phyloP scores from a whole-genome alignment of 2,329 filamentous ascomycete genomes.

The Akanthomyces uredinophilus region DNA sequence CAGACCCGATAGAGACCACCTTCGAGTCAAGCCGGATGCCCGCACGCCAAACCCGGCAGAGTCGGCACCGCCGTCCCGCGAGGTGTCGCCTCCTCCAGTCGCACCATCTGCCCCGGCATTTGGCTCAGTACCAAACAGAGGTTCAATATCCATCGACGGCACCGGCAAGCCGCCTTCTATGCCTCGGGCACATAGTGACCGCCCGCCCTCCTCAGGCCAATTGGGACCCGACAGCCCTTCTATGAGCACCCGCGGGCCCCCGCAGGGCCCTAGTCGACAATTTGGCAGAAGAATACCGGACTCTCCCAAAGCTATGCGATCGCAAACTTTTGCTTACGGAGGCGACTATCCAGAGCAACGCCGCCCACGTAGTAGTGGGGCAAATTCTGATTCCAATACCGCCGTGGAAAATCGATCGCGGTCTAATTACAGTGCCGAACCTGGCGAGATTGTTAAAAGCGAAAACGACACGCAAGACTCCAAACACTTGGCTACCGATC shows the following conservation, averaged over 20 bases:
- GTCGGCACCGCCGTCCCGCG: slow-evolving; percentile 40
- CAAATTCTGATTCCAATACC: slow-evolving; percentile 38
- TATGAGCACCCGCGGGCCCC: slow-evolving; percentile 26
- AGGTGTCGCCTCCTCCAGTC: slow-evolving; percentile 52
- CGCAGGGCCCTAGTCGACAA: background rate
- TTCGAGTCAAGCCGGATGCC: slow-evolving; percentile 45
- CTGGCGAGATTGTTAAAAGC: slow-evolving; percentile 41
- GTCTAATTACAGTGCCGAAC: slow-evolving; percentile 39
- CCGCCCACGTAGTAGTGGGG: slow-evolving; percentile 50
- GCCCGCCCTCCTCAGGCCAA: slow-evolving; percentile 15
- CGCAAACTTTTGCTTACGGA: slow-evolving; percentile 43
- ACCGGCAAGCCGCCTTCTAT: slow-evolving; percentile 47
- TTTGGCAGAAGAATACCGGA: slow-evolving; percentile 44
- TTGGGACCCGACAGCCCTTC: slow-evolving; percentile 39
- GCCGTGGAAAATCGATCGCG: slow-evolving; percentile 32
- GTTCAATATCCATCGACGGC: slow-evolving; percentile 26
- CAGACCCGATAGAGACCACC: slow-evolving; percentile 39
- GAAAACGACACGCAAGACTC: slow-evolving; percentile 32
- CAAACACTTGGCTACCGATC: background rate
- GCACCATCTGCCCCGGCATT: slow-evolving; percentile 55
- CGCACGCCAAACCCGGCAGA: slow-evolving; percentile 46
- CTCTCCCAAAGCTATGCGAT: slow-evolving; percentile 47
- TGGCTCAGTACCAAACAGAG: slow-evolving; percentile 48
- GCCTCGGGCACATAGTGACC: slow-evolving; percentile 20
- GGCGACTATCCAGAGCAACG: slow-evolving; percentile 38